These are phyloP conservation scores for Cryptococcus hybrid DNA, from an alignment of 1,284 basidiomycete species.

Conservation along the genomic window DNA sequence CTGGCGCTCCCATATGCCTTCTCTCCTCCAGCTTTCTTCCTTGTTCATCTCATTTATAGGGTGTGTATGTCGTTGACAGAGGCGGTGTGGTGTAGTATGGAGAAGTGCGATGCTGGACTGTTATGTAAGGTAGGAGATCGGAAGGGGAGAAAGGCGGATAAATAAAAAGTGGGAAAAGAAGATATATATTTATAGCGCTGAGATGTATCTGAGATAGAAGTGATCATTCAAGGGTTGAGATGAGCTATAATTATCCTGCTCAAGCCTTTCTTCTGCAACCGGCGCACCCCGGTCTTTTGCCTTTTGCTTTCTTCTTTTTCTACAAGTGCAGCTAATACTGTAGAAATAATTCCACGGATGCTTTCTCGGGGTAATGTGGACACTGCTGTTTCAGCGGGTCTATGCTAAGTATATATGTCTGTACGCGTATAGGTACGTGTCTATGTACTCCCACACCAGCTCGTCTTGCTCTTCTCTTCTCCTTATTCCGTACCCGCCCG, in stretches of 20 bases:
- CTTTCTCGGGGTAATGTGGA: no score
- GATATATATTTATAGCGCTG: no score
- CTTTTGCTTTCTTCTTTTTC: not conserved
- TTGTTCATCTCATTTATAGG: not conserved
- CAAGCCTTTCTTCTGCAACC: not conserved
- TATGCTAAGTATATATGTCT: not conserved
- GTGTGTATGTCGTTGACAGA: not conserved
- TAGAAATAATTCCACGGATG: not conserved
- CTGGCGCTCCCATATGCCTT: not conserved
- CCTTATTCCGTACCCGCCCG: not conserved
- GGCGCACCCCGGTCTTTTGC: not conserved
- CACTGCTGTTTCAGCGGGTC: no score
- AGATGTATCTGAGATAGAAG: not conserved
- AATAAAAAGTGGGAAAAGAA: no score
- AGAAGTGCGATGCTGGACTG: not conserved
- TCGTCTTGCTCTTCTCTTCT: not conserved
- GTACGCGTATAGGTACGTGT: not conserved
- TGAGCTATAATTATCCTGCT: not conserved
- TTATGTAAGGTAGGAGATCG: not conserved
- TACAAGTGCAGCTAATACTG: not conserved
- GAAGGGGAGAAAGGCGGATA: not conserved
- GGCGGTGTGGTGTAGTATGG: not conserved
- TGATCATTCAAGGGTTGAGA: not conserved
- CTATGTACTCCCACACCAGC: not conserved
- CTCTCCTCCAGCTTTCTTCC: conserved; percentile 1